A percentile compares a stretch with the other conserved stretches of the same genome.
Conservation (phyloP, 495 filamentous ascomycete genomes). For the Aspergillus carlsbadensis region DNA sequence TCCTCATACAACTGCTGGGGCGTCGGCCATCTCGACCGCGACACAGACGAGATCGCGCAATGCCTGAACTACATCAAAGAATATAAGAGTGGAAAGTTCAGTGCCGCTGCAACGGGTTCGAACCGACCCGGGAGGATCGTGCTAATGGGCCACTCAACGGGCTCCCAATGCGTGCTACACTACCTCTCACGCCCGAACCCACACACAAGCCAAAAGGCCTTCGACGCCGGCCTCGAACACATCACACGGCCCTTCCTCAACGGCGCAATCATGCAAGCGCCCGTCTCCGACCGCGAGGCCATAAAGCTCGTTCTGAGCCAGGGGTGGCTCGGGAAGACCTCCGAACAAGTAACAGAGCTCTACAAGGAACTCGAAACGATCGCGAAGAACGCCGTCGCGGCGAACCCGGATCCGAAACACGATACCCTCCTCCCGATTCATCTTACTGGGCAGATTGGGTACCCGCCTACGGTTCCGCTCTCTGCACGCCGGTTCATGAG, state of each 20-base stretch:
- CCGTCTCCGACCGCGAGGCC: slow-evolving; percentile 75
- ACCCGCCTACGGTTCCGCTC: slow-evolving; percentile 49
- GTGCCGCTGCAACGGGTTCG: neutral
- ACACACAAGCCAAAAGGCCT: slow-evolving; percentile 27
- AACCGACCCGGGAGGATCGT: slow-evolving; percentile 57
- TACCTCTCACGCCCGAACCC: slow-evolving; percentile 53
- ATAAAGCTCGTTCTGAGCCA: slow-evolving; percentile 41
- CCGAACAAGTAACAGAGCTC: slow-evolving; percentile 25
- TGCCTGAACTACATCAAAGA: slow-evolving; percentile 68
- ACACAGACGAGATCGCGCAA: slow-evolving; percentile 70
- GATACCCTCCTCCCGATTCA: slow-evolving; percentile 37
- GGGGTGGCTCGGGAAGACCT: slow-evolving; percentile 32
- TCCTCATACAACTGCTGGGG: slow-evolving; percentile 74
- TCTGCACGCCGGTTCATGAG: slow-evolving; percentile 63
- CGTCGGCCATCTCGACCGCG: slow-evolving; percentile 60
- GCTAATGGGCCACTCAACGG: slow-evolving; percentile 82
- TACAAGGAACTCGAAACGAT: slow-evolving; percentile 31
- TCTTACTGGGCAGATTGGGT: slow-evolving; percentile 35
- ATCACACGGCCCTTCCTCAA: slow-evolving; percentile 51
- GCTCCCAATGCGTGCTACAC: slow-evolving; percentile 81
- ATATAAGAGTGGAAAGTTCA: slow-evolving; percentile 36
- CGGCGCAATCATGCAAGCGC: slow-evolving; percentile 80
- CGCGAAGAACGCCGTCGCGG: slow-evolving; percentile 23
- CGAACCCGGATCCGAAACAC: slow-evolving; percentile 10
- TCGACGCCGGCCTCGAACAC: slow-evolving; percentile 30